Percentiles rank a stretch among this genome's conserved stretches.
These are phyloP conservation scores for carrot (Daucus carota) DNA, from an alignment of 129 eudicot species.

Conservation along the genomic window DNA sequence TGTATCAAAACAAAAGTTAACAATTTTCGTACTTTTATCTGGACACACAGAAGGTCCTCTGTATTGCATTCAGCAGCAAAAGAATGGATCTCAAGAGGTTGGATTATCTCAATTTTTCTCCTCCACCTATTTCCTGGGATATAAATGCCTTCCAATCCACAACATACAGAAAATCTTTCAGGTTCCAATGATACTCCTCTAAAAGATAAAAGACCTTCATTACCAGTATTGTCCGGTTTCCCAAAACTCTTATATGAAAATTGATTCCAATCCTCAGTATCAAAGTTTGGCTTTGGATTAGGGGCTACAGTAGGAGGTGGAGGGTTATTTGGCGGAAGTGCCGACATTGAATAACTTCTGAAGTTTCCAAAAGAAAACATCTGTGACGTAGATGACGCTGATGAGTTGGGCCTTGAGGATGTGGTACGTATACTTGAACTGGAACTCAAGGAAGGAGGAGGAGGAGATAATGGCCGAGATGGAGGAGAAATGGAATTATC, in stretches of 20 bases:
- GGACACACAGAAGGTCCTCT: conserved; percentile 94
- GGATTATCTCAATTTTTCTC: conserved; percentile 83
- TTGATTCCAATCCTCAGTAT: conserved; percentile 62
- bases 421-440: conserved; percentile 46
- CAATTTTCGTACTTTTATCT: conserved; percentile 55
- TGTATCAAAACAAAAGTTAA: not conserved
- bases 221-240: conserved; percentile 41
- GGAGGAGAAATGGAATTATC: conserved; percentile 62
- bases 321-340: conserved; percentile 56
- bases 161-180: conserved; percentile 91
- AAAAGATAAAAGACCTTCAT: conserved; percentile 68
- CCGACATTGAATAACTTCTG: conserved; percentile 96
- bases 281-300: conserved; percentile 30
- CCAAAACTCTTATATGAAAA: conserved; percentile 39
- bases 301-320: conserved; percentile 44
- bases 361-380: conserved; percentile 84
- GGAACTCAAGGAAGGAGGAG: conserved; percentile 40
- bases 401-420: conserved; percentile 42
- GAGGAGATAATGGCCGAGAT: conserved; percentile 57
- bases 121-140: conserved; percentile 95
- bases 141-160: conserved; percentile 95
- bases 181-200: conserved; percentile 87
- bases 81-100: conserved; percentile 74
- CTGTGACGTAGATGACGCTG: conserved; percentile 66
- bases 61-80: conserved; percentile 81